Conservation (phyloP, 352 stramenopile genomes). For the Phytophthora europaea region DNA sequence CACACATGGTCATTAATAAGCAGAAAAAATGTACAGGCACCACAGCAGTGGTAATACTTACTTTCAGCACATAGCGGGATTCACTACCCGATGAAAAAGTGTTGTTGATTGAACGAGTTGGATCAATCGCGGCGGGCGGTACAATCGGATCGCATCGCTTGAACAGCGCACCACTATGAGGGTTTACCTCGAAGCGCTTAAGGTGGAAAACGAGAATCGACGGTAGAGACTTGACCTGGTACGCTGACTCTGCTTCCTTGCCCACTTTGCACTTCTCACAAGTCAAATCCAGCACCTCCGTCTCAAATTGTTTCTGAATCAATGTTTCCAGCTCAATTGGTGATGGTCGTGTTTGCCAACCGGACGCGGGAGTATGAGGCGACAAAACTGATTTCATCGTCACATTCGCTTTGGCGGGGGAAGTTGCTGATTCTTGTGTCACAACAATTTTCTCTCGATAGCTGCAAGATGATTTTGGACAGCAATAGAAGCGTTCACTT, state of each 20-base stretch:
- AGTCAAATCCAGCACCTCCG: slow-evolving; percentile 78
- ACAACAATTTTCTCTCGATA: slow-evolving; percentile 58
- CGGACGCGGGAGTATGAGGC: slow-evolving; percentile 15
- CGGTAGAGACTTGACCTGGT: slow-evolving; percentile 75
- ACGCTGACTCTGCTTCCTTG: slow-evolving; percentile 66
- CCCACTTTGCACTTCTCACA: slow-evolving; percentile 88
- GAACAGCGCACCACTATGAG: slow-evolving; percentile 66
- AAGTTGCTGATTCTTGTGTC: slow-evolving; percentile 6
- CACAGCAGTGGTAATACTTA: slow-evolving; percentile 27
- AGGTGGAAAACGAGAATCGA: slow-evolving; percentile 83
- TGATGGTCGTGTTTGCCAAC: slow-evolving; percentile 14
- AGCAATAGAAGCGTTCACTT: slow-evolving; percentile 58
- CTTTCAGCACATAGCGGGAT: slow-evolving; percentile 59
- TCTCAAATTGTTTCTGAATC: slow-evolving; percentile 83
- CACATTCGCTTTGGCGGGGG: slow-evolving; percentile 21
- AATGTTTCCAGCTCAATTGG: slow-evolving; percentile 68
- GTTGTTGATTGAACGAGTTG: slow-evolving; percentile 51
- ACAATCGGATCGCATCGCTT: slow-evolving; percentile 87
- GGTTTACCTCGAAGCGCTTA: slow-evolving; percentile 89
- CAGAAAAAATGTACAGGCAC: not conserved
- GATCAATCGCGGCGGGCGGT: slow-evolving; percentile 57
- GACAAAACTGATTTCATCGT: slow-evolving; percentile 15
- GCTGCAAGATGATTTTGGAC: slow-evolving; percentile 71
- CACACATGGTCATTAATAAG: slow-evolving; percentile 25
- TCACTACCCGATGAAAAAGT: slow-evolving; percentile 28